A percentile compares a stretch with the other conserved stretches of the same genome.
Evolutionary conservation across 306 rosid species (phyloP).

Genomic region (Cucurbita pepo): DNA sequence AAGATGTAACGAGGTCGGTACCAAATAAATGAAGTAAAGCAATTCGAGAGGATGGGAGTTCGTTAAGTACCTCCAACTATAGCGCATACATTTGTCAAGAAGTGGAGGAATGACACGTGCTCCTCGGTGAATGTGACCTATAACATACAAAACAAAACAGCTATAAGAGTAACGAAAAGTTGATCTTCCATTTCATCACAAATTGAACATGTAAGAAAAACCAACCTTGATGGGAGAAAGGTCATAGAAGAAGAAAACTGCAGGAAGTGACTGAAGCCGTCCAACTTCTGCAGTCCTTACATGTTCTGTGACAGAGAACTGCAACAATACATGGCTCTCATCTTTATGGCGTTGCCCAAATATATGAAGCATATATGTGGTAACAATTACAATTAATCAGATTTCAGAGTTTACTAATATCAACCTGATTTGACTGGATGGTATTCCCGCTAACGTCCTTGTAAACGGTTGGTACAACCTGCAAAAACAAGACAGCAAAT

Average conservation of each 20-base stretch:
- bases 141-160: conserved; percentile 10
- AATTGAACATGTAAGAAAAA: conserved; percentile 1
- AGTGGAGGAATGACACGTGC: conserved; percentile 82
- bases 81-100: conserved; percentile 90
- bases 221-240: conserved; percentile 94
- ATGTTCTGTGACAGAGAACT: conserved; percentile 98
- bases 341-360: background rate
- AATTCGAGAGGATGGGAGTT: background rate
- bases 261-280: conserved; percentile 78
- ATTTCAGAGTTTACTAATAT: background rate
- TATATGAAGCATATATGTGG: background rate
- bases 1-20: background rate
- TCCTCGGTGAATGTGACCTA: conserved; percentile 83
- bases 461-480: conserved; percentile 96
- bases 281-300: conserved; percentile 55
- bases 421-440: conserved; percentile 92
- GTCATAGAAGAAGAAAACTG: conserved; percentile 91
- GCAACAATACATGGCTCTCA: conserved; percentile 19
- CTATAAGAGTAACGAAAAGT: background rate
- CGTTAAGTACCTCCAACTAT: conserved; percentile 77
- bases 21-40: background rate
- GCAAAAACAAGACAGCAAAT: conserved; percentile 3
- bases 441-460: conserved; percentile 67
- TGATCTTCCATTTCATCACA: background rate
- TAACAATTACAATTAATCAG: background rate